Evolutionary conservation across 805 yeast genomes (phyloP).

Genomic region (Pichia phayaonensis): DNA sequence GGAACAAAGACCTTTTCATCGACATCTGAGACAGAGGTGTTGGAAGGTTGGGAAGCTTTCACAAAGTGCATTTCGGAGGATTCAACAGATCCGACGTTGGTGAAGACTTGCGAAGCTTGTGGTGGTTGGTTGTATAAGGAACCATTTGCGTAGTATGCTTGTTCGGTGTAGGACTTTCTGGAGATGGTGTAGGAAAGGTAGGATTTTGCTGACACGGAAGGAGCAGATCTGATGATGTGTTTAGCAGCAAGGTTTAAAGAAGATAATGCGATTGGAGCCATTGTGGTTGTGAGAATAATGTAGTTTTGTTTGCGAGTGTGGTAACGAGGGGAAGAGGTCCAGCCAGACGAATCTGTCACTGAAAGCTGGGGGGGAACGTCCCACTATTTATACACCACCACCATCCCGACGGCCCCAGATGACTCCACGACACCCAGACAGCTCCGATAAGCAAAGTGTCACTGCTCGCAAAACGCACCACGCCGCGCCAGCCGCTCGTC

Average conservation of each 20-base stretch:
- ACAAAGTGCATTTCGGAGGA: slow-evolving; percentile 22
- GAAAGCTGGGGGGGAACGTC: background rate
- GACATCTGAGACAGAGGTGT: slow-evolving; percentile 5
- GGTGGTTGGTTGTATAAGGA: slow-evolving; percentile 14
- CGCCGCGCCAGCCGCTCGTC: background rate
- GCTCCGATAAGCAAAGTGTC: too few species aligned
- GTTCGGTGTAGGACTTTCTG: slow-evolving; percentile 18
- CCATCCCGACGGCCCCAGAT: background rate
- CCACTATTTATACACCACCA: background rate
- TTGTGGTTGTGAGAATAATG: too few species aligned
- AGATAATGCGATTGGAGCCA: slow-evolving; percentile 24
- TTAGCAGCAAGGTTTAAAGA: slow-evolving; percentile 24
- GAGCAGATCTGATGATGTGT: slow-evolving; percentile 15
- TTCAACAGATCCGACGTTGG: slow-evolving; percentile 26
- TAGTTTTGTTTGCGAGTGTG: background rate
- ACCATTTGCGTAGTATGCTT: slow-evolving; percentile 17
- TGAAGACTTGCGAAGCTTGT: slow-evolving; percentile 17
- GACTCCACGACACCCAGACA: too few species aligned
- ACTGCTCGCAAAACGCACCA: background rate
- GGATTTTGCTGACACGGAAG: slow-evolving; percentile 14
- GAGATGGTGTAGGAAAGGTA: slow-evolving; percentile 22
- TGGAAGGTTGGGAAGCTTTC: slow-evolving; percentile 15
- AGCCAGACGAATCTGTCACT: too few species aligned
- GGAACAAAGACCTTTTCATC: slow-evolving; percentile 26
- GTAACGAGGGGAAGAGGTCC: too few species aligned